Evolutionary conservation across 306 rosid species (phyloP), one percentile per base, ranked within the genome.

Genomic region (Vigna reflexopilosa): DNA sequence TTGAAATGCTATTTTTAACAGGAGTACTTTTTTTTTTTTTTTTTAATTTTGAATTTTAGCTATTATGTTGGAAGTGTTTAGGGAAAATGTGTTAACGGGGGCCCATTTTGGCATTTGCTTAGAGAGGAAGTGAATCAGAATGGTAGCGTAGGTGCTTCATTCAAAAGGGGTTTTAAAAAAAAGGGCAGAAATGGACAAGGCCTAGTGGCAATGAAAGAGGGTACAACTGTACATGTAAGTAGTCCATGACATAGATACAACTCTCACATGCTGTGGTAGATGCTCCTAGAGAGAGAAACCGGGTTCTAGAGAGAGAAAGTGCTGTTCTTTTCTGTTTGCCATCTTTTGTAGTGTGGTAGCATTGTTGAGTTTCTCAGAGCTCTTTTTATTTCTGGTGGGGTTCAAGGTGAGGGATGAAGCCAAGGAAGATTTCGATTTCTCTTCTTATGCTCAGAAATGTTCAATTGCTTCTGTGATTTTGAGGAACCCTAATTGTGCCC

Each of bases 181-280:
- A 30, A 30, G 34, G n/a, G 40, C 85, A 57, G 67, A 83, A 87
- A 69, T 17, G 42, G 90, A 85, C 89, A 83, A 64, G 70, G 68
- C 22, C 42, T 67, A 86, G 87, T 82, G 79, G 86, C 47, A 26
- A 67, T 73, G 81, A 54, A 67, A 56, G 72, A 52, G 76, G 57
- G 70, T 70, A 32, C 56, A 70, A 63, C 67, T 61, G 67, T 34
- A 20, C 32, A 45, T 44, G 45, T 24, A 19, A 78, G 28, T 44
- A 32, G 62, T 67, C 38, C 72, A 79, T 70, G 80, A 67, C 78
- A 54, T 54, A 54, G 59, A 70, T 28, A 71, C 64, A 64, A 24
- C 55, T 32, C 80, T 84, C 91, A 87, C 87, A 88, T 86, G 91
- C 83, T 80, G 86, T 86, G 91, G 83, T 80, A 70, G 84, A 48